phyloP scores from a whole-genome alignment of 345 rosid genomes.

The Brassica napus region Da-Ae NC_063439.1:17892501-17893000 shows the following conservation, averaged over 20 bases:
- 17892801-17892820: background rate
- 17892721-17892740: conserved; percentile 75
- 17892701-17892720: conserved; percentile 77
- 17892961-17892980: background rate
- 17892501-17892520: background rate
- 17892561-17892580: conserved; percentile 78
- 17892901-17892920: conserved; percentile 81
- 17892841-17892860: conserved; percentile 60
- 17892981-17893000: background rate
- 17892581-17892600: conserved; percentile 81
- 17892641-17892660: background rate
- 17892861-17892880: conserved; percentile 74
- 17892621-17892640: conserved; percentile 28
- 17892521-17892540: background rate
- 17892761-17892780: conserved; percentile 89
- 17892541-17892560: conserved; percentile 86
- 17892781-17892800: conserved; percentile 42
- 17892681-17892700: background rate
- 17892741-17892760: conserved; percentile 70
- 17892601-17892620: conserved; percentile 91
- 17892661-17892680: background rate
- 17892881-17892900: conserved; percentile 76
- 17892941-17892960: background rate
- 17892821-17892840: background rate
- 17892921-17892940: conserved; percentile 52